These are phyloP conservation scores for Suillus decipiens DNA, from an alignment of 768 basidiomycete species.

Conservation along the genomic window DNA sequence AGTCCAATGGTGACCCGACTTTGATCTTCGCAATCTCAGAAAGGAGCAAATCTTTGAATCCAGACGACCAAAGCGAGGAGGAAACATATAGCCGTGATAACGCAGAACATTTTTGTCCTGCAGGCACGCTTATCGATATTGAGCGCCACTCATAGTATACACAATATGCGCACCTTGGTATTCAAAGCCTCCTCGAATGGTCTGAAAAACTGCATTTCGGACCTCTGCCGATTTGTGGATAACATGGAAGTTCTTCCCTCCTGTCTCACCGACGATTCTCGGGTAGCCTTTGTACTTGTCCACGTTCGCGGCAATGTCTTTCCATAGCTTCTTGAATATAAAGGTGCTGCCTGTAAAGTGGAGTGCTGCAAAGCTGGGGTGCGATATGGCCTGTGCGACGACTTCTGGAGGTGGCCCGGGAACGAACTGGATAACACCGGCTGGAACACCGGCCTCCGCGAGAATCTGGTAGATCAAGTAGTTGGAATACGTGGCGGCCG, in stretches of 20 bases:
- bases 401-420: constrained; percentile 87
- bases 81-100: too few relatives aligned
- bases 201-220: constrained; percentile 84
- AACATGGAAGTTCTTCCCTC: constrained; percentile 98
- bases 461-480: constrained; percentile 91
- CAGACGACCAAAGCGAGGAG: background rate
- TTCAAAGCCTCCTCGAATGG: constrained; percentile 88
- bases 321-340: constrained; percentile 96
- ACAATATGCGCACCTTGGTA: constrained; percentile 70
- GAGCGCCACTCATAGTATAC: background rate
- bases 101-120: too few relatives aligned
- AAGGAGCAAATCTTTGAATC: constrained; percentile 31
- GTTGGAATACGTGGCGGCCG: constrained; percentile 93
- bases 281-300: constrained; percentile 90
- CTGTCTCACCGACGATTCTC: constrained; percentile 96
- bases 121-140: too few relatives aligned
- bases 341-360: constrained; percentile 97
- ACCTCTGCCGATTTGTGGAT: constrained; percentile 88
- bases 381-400: constrained; percentile 79
- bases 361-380: constrained; percentile 80
- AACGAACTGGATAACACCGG: constrained; percentile 95
- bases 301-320: constrained; percentile 86
- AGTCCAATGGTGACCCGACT: constrained; percentile 76
- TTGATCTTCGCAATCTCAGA: constrained; percentile 81
- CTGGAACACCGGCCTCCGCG: constrained; percentile 90